phyloP scores from a whole-genome alignment of 345 rosid species.

The Hypericum perforatum region DNA sequence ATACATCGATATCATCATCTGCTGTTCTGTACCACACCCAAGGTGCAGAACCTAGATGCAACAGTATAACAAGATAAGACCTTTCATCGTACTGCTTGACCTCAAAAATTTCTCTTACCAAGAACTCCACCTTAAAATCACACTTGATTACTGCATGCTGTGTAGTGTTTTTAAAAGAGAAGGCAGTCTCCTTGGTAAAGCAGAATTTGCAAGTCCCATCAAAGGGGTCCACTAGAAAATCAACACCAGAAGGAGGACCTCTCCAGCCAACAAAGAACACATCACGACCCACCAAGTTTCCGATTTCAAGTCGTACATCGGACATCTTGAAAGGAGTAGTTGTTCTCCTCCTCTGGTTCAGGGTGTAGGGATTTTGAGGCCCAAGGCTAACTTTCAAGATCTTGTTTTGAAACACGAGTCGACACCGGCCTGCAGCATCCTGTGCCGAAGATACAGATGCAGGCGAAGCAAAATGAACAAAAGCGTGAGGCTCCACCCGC shows the following conservation, averaged over 20 bases:
- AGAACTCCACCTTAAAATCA: slow-evolving; percentile 71
- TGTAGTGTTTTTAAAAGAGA: slow-evolving; percentile 41
- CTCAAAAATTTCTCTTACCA: slow-evolving; percentile 57
- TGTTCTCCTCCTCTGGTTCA: slow-evolving; percentile 60
- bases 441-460: slow-evolving; percentile 31
- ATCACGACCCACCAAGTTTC: slow-evolving; percentile 35
- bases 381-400: slow-evolving; percentile 63
- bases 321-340: slow-evolving; percentile 43
- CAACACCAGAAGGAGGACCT: slow-evolving; percentile 45
- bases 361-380: slow-evolving; percentile 49
- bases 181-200: slow-evolving; percentile 52
- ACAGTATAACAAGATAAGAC: slow-evolving; percentile 34
- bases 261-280: slow-evolving; percentile 66
- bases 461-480: slow-evolving; percentile 67
- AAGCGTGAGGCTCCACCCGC: slow-evolving; percentile 76
- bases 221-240: slow-evolving; percentile 81
- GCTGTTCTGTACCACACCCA: slow-evolving; percentile 74
- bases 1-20: slow-evolving; percentile 52
- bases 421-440: slow-evolving; percentile 40
- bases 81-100: slow-evolving; percentile 33
- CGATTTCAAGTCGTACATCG: slow-evolving; percentile 54
- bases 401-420: slow-evolving; percentile 32
- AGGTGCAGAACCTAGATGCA: slow-evolving; percentile 74
- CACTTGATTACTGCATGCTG: slow-evolving; percentile 56
- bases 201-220: slow-evolving; percentile 63